These are phyloP conservation scores for Funneliformis caledonium DNA, from an alignment of 371 early-diverging fungal species.

Conservation along the genomic window DNA sequence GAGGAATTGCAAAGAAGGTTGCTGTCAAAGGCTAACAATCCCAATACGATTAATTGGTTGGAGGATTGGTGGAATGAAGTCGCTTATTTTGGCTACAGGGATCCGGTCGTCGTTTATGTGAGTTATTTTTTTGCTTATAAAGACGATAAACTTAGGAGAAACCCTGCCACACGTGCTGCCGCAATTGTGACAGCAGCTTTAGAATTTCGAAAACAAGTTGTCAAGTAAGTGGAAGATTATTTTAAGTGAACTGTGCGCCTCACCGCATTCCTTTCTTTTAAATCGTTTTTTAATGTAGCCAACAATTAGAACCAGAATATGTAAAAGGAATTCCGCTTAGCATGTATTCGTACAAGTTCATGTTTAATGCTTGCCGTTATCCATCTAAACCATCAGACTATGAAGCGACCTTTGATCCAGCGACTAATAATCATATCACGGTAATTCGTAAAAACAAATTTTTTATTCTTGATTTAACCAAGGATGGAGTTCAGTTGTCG, in stretches of 20 bases:
- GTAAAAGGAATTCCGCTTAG: conserved; percentile 81
- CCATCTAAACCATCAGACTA: conserved; percentile 85
- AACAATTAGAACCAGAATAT: conserved; percentile 85
- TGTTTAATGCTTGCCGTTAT: conserved; percentile 96
- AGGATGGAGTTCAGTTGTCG: conserved; percentile 79
- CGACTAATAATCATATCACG: conserved; percentile 78
- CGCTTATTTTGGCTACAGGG: conserved; percentile 94
- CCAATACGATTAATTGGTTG: conserved; percentile 83
- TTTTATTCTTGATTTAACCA: conserved; percentile 74
- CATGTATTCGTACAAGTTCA: conserved; percentile 90
- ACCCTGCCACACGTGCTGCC: conserved; percentile 86
- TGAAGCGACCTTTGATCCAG: conserved; percentile 76
- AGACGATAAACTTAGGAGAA: conserved; percentile 79
- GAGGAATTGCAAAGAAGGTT: conserved; percentile 85
- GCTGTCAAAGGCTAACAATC: conserved; percentile 66
- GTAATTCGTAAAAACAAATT: conserved; percentile 93
- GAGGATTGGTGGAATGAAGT: conserved; percentile 96
- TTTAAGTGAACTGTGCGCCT: background rate
- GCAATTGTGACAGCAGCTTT: conserved; percentile 85
- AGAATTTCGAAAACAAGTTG: conserved; percentile 83
- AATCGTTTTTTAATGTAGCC: conserved; percentile 46
- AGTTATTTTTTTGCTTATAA: conserved; percentile 85
- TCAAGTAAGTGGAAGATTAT: conserved; percentile 51
- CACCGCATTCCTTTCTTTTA: conserved; percentile 34
- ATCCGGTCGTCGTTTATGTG: conserved; percentile 90